A percentile compares a stretch with the other conserved stretches of the same genome.
phyloP scores from a whole-genome alignment of 805 yeast genomes.

The Metschnikowia lunata region DNA sequence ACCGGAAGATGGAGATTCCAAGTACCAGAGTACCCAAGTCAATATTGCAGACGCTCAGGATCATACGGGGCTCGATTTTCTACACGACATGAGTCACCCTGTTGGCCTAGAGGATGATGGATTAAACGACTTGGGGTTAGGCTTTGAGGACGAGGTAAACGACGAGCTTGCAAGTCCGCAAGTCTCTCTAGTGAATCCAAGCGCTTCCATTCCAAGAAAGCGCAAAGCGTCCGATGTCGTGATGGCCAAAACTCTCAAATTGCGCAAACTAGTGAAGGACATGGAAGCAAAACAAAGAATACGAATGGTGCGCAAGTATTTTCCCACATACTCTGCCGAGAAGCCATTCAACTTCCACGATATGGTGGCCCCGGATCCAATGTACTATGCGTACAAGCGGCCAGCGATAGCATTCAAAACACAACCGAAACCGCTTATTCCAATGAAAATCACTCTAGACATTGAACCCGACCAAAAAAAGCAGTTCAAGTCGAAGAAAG shows the following conservation, averaged over 20 bases:
- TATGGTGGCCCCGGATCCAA: constrained; percentile 60
- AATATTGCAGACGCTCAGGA: constrained; percentile 1
- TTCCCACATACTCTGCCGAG: constrained; percentile 57
- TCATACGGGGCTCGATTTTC: constrained; percentile 14
- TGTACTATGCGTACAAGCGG: constrained; percentile 47
- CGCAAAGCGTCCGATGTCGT: constrained; percentile 17
- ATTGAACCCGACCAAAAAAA: constrained; percentile 58
- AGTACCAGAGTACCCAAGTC: background rate
- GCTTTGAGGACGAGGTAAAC: constrained; percentile 20
- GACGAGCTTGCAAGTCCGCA: constrained; percentile 2
- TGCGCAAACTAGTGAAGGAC: constrained; percentile 23
- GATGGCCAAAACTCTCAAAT: constrained; percentile 24
- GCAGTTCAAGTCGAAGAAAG: constrained; percentile 38
- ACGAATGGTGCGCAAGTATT: constrained; percentile 43
- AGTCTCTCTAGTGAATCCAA: background rate
- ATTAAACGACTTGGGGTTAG: constrained; percentile 16
- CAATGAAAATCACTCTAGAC: constrained; percentile 57
- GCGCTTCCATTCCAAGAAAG: constrained; percentile 3
- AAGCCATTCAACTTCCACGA: constrained; percentile 60
- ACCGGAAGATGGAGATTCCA: constrained; percentile 19
- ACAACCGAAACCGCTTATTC: constrained; percentile 45
- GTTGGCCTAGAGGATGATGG: constrained; percentile 20
- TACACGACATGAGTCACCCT: constrained; percentile 12
- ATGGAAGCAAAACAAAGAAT: constrained; percentile 27
- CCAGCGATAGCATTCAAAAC: constrained; percentile 40